A percentile compares a stretch with the other conserved stretches of the same genome.
These are phyloP conservation scores for Pancytospora epiphaga DNA, from an alignment of 371 early-diverging fungal species.

Conservation along the genomic window DNA sequence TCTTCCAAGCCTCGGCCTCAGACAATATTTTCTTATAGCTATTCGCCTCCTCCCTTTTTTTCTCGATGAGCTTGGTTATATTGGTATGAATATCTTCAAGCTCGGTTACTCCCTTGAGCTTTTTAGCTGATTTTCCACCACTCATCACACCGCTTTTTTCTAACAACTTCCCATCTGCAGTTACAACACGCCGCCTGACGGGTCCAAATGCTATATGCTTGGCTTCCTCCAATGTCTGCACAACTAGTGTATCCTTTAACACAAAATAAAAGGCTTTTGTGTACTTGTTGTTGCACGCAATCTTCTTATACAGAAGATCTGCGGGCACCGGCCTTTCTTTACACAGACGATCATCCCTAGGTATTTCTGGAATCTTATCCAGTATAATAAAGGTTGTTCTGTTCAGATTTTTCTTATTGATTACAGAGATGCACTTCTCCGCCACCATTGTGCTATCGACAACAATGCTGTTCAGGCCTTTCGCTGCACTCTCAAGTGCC, in stretches of 20 bases:
- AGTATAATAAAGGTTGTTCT: constrained; percentile 79
- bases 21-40: not conserved
- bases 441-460: constrained; percentile 81
- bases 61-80: constrained; percentile 14
- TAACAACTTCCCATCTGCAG: constrained; percentile 82
- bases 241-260: constrained; percentile 80
- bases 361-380: constrained; percentile 59
- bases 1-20: too few relatives aligned
- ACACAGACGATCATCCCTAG: constrained; percentile 53
- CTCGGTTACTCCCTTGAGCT: constrained; percentile 29
- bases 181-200: constrained; percentile 81
- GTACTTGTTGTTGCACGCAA: constrained; percentile 65
- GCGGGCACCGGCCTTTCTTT: constrained; percentile 44
- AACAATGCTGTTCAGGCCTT: constrained; percentile 75
- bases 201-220: constrained; percentile 73
- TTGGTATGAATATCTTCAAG: constrained; percentile 24
- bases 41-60: constrained; percentile 14
- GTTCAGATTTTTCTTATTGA: constrained; percentile 73
- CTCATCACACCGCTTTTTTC: constrained; percentile 90
- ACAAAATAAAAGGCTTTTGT: constrained; percentile 77
- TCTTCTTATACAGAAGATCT: constrained; percentile 72
- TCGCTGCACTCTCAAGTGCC: constrained; percentile 82
- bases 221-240: constrained; percentile 74
- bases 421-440: constrained; percentile 77
- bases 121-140: constrained; percentile 65